Conservation (phyloP, 768 basidiomycete genomes). For the Lactifluus pinguis region DNA sequence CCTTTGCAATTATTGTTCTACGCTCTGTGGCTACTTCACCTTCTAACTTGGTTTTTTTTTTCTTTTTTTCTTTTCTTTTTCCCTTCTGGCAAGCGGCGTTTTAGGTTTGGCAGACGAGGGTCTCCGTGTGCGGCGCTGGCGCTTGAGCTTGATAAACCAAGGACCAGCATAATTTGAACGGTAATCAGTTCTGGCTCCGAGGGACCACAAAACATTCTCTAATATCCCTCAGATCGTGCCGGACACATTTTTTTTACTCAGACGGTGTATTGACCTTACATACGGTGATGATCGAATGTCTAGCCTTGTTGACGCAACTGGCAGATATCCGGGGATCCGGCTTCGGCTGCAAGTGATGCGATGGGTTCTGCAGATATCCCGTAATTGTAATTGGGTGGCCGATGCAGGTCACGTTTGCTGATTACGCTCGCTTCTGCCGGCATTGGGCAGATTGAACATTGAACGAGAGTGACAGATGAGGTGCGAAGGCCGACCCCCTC, state of each 20-base stretch:
- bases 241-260: neutral
- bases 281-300: neutral
- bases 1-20: neutral
- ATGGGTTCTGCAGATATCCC: neutral
- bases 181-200: neutral
- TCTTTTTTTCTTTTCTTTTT: slow-evolving; percentile 4
- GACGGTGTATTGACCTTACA: neutral
- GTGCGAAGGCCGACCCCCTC: neutral
- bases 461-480: slow-evolving; percentile 10
- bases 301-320: neutral
- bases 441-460: neutral
- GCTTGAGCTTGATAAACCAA: slow-evolving; percentile 10
- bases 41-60: slow-evolving; percentile 13
- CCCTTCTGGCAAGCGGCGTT: slow-evolving; percentile 13
- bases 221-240: neutral
- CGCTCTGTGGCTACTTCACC: slow-evolving; percentile 1
- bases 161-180: neutral
- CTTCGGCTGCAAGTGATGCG: slow-evolving; percentile 6
- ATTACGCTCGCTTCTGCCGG: slow-evolving; percentile 8
- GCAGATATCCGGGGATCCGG: slow-evolving; percentile 4
- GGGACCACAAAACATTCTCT: neutral
- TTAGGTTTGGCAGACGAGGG: slow-evolving; percentile 19
- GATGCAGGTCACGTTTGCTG: slow-evolving; percentile 1
- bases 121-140: slow-evolving; percentile 17
- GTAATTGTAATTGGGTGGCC: slow-evolving; percentile 1